Base-by-base conservation (phyloP, 768 basidiomycete species). In the Daedaleopsis sinensis region DNA sequence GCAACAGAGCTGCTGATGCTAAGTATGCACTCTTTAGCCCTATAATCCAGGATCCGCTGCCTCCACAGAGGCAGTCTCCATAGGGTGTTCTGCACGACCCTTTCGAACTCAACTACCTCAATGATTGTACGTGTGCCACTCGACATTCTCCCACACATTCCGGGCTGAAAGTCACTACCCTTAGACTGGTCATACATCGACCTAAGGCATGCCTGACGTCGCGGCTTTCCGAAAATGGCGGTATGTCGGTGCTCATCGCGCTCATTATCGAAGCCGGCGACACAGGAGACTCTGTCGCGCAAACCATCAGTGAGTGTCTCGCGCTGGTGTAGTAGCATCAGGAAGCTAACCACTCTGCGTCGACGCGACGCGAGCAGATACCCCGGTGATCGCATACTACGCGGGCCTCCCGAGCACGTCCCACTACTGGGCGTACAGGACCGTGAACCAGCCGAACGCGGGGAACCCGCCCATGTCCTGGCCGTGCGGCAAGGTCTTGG, bases 401-500 rank as follows among this genome's bases (percentile, higher is more conserved):
- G 66, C 77, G 48, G 82, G 83, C 21, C 73, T 87, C 11, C 68
- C 82, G 39, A 73, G 75, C 52, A 73, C 79, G 1, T 64, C 76
- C n/a, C 82, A 85, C 71, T 84, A 87, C 71, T 89, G 84, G 82
- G 71, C 75, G 18, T 85, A 82, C 74, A 72, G 72, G 44, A 84
- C 84, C 13, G 74, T 76, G 6, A 68, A 80, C 0, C 87, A 89
- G 70, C 52, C 76, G 0, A 73, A 77, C 58, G 76, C 79, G 23
- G 72, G 69, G 37, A 77, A 78, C 84, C 87, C 4, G 79, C 84
- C 43, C 89, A n/a, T n/a, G n/a, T n/a, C n/a, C n/a, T n/a, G n/a
- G n/a, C n/a, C n/a, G n/a, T n/a, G n/a, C n/a, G n/a, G 89, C 32
- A 87, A 84, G 71, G 84, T 86, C 52, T 77, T 91, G 23, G 89